Percentiles rank a stretch among this genome's conserved stretches.
Conservation (phyloP, 768 basidiomycete species). For the Lentinula sp. region DNA sequence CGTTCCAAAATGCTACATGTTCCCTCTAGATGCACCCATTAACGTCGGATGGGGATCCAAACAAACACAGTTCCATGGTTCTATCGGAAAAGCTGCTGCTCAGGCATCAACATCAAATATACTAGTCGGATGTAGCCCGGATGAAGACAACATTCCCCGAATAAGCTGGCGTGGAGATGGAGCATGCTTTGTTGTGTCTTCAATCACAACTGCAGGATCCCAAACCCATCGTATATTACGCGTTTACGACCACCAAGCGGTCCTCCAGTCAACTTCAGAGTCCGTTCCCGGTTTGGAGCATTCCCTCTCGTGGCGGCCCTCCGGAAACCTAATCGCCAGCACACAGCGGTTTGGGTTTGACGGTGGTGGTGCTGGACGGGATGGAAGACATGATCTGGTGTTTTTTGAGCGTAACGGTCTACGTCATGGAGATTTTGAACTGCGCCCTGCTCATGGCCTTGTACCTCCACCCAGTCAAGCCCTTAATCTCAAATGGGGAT, state of each 20-base stretch:
- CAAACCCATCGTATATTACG: conserved; percentile 53
- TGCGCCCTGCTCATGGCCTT: conserved; percentile 33
- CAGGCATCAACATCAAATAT: conserved; percentile 36
- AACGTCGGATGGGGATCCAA: conserved; percentile 98
- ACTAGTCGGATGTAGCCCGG: conserved; percentile 48
- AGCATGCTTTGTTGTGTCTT: conserved; percentile 80
- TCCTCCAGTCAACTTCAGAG: conserved; percentile 82
- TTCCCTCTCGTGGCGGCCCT: conserved; percentile 77
- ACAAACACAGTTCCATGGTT: conserved; percentile 96
- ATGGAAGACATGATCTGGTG: conserved; percentile 75
- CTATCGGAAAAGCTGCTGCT: conserved; percentile 82
- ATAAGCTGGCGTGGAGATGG: conserved; percentile 96
- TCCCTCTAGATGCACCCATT: conserved; percentile 68
- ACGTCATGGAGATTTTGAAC: conserved; percentile 81
- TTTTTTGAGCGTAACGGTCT: conserved; percentile 97
- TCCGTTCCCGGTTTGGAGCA: conserved; percentile 79
- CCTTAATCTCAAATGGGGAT: conserved; percentile 48
- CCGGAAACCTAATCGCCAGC: conserved; percentile 77
- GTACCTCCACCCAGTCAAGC: conserved; percentile 24
- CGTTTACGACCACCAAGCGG: conserved; percentile 70
- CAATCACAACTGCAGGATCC: conserved; percentile 39
- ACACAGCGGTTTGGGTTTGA: conserved; percentile 81
- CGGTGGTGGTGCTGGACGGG: conserved; percentile 60
- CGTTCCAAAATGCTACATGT: background rate
- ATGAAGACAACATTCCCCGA: conserved; percentile 66